phyloP scores from a whole-genome alignment of 768 basidiomycete species.

The Termitomyces sp. region DNA sequence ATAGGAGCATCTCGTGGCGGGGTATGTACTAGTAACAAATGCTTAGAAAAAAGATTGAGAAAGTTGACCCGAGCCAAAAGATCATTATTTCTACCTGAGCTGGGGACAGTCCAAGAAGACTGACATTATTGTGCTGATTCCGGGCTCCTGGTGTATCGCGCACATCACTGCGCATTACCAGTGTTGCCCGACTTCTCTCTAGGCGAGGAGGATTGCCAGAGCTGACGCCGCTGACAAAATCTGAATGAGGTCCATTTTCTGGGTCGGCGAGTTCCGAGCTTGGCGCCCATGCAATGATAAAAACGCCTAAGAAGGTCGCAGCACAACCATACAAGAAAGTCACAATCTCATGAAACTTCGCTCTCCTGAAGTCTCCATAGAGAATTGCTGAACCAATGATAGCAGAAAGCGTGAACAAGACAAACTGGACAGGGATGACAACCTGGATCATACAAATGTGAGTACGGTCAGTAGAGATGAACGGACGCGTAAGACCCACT shows the following conservation, averaged over 20 bases:
- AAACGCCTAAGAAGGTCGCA: slow-evolving; percentile 89
- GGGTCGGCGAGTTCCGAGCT: slow-evolving; percentile 25
- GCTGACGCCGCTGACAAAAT: slow-evolving; percentile 18
- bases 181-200: slow-evolving; percentile 40
- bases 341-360: slow-evolving; percentile 76
- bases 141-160: slow-evolving; percentile 45
- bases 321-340: slow-evolving; percentile 86
- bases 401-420: slow-evolving; percentile 89
- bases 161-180: slow-evolving; percentile 46
- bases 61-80: neutral
- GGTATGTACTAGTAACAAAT: slow-evolving; percentile 62
- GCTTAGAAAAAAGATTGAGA: slow-evolving; percentile 29
- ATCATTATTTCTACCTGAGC: slow-evolving; percentile 50
- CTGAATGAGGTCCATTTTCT: slow-evolving; percentile 24
- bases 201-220: slow-evolving; percentile 24
- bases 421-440: slow-evolving; percentile 94
- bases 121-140: slow-evolving; percentile 52
- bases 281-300: slow-evolving; percentile 76
- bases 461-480: neutral
- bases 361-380: slow-evolving; percentile 88
- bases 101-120: slow-evolving; percentile 69
- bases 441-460: slow-evolving; percentile 41
- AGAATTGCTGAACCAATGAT: slow-evolving; percentile 92
- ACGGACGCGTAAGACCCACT: slow-evolving; percentile 33
- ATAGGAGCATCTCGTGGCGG: slow-evolving; percentile 50